Evolutionary conservation across 768 basidiomycete genomes (phyloP).

Genomic region (Mrakia gelida): DNA sequence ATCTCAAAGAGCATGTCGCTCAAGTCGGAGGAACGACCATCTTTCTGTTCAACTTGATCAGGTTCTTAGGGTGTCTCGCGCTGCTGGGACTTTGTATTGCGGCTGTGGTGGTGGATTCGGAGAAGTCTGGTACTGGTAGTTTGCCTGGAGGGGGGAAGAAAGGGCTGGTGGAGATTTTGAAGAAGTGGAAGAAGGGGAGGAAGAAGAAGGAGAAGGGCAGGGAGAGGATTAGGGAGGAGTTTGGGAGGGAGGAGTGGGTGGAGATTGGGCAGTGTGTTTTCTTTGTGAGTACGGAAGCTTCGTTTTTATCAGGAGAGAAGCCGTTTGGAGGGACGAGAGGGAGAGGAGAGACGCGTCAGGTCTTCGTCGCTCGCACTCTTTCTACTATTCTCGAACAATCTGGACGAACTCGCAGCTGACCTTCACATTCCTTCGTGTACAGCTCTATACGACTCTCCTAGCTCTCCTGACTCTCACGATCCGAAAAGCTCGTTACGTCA

Average conservation of each 20-base stretch:
- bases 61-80: conserved; percentile 10
- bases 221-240: conserved; percentile 15
- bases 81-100: conserved; percentile 17
- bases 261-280: conserved; percentile 26
- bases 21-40: not conserved
- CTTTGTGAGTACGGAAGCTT: conserved; percentile 10
- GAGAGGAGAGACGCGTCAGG: not conserved
- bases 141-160: not conserved
- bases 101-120: conserved; percentile 27
- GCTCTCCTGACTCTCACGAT: conserved; percentile 11
- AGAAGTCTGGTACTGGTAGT: not conserved
- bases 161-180: conserved; percentile 2
- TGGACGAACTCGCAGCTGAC: not conserved
- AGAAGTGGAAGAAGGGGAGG: conserved; percentile 18
- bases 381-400: no score
- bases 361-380: not conserved
- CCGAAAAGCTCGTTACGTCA: not conserved
- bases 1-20: conserved; percentile 9
- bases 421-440: not conserved
- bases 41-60: conserved; percentile 10
- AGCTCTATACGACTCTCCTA: conserved; percentile 22
- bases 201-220: not conserved
- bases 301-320: not conserved
- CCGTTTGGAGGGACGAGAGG: not conserved
- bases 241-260: conserved; percentile 29